Percentiles rank a stretch among this genome's conserved stretches.
Conservation (phyloP, 2,329 filamentous ascomycete species). For the Penicillium sp. region DNA sequence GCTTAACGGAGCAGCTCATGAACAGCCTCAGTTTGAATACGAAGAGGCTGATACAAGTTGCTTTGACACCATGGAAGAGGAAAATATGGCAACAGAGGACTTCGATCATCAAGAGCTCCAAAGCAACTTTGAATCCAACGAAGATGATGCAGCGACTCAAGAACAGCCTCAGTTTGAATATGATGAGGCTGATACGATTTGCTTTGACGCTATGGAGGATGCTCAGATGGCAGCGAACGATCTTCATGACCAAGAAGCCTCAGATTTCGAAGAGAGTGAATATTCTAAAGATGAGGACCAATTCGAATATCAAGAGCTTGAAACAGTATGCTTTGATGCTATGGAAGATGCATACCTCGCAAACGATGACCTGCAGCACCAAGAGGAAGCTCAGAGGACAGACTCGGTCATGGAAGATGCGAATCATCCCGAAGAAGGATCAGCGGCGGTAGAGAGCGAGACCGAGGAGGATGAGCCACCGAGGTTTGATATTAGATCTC, state of each 20-base stretch:
- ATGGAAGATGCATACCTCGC: slow-evolving; percentile 16
- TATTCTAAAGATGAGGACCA: not conserved
- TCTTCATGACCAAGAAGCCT: not conserved
- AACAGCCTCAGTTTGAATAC: too few relatives aligned
- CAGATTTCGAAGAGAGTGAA: not conserved
- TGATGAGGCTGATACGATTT: slow-evolving; percentile 15
- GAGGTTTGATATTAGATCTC: not conserved
- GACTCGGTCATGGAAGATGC: not conserved
- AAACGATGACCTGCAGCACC: not conserved
- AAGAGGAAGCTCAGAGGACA: not conserved
- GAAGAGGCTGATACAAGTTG: too few relatives aligned
- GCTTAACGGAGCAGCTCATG: too few relatives aligned
- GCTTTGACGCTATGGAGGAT: slow-evolving; percentile 7
- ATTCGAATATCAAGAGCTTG: slow-evolving; percentile 15
- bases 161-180: not conserved
- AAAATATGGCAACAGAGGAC: not conserved
- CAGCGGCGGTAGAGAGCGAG: not conserved
- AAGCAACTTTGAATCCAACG: not conserved
- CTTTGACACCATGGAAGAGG: not conserved
- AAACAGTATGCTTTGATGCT: slow-evolving; percentile 22
- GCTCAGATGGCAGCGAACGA: not conserved
- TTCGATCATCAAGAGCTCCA: not conserved
- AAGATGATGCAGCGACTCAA: not conserved
- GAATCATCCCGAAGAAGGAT: not conserved
- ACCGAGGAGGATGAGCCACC: not conserved